phyloP scores from a whole-genome alignment of 2,329 filamentous ascomycete species.

The Thermoascus crustaceus region DNA sequence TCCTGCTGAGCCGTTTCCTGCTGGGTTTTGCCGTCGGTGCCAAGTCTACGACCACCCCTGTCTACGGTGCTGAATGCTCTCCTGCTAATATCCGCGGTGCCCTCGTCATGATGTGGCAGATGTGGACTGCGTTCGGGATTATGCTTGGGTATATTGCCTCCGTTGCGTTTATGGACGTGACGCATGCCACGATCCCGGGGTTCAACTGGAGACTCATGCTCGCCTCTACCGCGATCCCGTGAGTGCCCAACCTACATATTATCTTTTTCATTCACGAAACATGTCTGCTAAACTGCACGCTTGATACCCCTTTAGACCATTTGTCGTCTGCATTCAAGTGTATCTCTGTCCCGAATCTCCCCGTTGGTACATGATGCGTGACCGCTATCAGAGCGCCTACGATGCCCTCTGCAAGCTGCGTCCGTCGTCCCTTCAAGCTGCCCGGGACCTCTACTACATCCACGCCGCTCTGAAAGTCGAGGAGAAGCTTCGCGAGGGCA shows the following conservation, averaged over 20 bases:
- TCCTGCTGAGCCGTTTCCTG: constrained; percentile 36
- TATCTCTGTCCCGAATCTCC: constrained; percentile 56
- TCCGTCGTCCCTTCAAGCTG: constrained; percentile 45
- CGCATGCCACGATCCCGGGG: no score
- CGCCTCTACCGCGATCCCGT: constrained; percentile 58
- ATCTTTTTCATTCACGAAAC: not conserved
- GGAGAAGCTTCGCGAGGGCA: constrained; percentile 42
- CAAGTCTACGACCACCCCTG: constrained; percentile 39
- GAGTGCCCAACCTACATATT: no score
- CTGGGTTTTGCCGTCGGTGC: constrained; percentile 36
- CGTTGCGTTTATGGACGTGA: constrained; percentile 37
- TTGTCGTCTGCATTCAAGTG: constrained; percentile 52
- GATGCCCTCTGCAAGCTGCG: constrained; percentile 42
- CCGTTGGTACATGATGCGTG: constrained; percentile 44
- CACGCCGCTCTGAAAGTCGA: constrained; percentile 55
- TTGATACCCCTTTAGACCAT: no score
- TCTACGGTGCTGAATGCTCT: constrained; percentile 42
- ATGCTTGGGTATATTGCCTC: constrained; percentile 43
- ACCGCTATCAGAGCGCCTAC: constrained; percentile 40
- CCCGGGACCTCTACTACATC: constrained; percentile 50
- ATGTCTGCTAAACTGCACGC: no score
- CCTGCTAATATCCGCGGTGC: constrained; percentile 43
- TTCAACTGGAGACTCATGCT: constrained; percentile 62
- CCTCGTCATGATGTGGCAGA: constrained; percentile 47
- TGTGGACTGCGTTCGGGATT: constrained; percentile 41